Base-by-base conservation (phyloP, 208 protist genomes). In the Endotrypanum monterogeii region DNA sequence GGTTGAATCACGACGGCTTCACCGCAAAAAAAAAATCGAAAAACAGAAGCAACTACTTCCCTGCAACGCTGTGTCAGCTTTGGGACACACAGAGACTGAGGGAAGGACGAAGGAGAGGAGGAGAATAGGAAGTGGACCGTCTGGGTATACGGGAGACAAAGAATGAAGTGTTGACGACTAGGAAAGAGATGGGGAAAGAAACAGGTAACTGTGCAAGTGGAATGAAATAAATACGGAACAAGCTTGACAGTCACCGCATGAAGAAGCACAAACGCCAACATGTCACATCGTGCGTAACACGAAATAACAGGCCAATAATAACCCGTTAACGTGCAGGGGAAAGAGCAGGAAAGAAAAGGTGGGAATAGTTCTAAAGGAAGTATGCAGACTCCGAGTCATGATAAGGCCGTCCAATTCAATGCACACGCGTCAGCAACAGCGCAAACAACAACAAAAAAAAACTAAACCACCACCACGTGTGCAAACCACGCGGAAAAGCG, bases 21-120 rank as follows among this genome's bases (percentile, higher is more conserved):
- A 28, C 60, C 60, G 18, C 60, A 66, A 37, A n/a, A 73, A 67
- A 20, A 78, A 30, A 41, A 28, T 32, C 28, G 52, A 39, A 25
- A 60, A 62, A 48, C 18, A 67, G 41, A 35, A 70, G 3, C 39
- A 80, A 39, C 28, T 41, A 23, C 20, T 37, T 46, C 37, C 46
- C 20, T 65, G 25, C 46, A 39, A 32, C 37, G 60, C 37, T 28
- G 37, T 37, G 60, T 44, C 37, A 65, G 35, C 60, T 65, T 37
- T 28, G n/a, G 37, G 32, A 2, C 60, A 32, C 35, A 44, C 35
- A 54, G 52, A 50, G 35, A 46, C 35, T 12, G 44, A 51, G 41
- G 69, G 20, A 16, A 39, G 25, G 1, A 61, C 37, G 28, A 54
- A 46, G 28, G 28, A 18, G 56, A 41, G 30, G 32, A 32, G 8